Evolutionary conservation across 208 protist genomes (phyloP).

Genomic region (Jaenimonas drosophilae): DNA sequence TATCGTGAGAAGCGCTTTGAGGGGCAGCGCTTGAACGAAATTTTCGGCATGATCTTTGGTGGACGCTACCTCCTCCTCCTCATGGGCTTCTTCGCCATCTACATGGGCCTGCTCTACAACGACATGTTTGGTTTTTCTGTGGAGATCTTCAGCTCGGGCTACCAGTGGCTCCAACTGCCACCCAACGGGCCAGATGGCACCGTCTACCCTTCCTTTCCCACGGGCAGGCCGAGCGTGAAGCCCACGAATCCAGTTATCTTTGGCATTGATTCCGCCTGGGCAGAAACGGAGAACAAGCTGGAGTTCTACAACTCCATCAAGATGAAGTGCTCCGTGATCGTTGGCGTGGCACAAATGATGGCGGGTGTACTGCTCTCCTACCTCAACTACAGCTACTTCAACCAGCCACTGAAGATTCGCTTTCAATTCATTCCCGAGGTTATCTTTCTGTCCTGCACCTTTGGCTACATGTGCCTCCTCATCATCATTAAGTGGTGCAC

Average conservation of each 20-base stretch:
- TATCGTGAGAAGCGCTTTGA: slow-evolving; percentile 83
- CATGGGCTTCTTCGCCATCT: slow-evolving; percentile 95
- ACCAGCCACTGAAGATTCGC: slow-evolving; percentile 80
- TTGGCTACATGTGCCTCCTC: slow-evolving; percentile 95
- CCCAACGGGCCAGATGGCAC: slow-evolving; percentile 27
- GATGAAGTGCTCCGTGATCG: slow-evolving; percentile 97
- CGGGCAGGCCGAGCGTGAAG: slow-evolving; percentile 31
- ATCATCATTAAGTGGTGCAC: slow-evolving; percentile 97
- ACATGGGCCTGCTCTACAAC: slow-evolving; percentile 96
- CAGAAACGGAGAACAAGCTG: slow-evolving; percentile 93
- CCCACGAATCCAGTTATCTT: slow-evolving; percentile 37
- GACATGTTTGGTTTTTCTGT: slow-evolving; percentile 85
- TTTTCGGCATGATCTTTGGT: slow-evolving; percentile 81
- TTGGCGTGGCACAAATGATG: slow-evolving; percentile 95
- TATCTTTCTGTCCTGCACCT: slow-evolving; percentile 92
- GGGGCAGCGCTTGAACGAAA: slow-evolving; percentile 83
- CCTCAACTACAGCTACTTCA: slow-evolving; percentile 92
- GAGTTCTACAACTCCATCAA: slow-evolving; percentile 97
- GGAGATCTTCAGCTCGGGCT: slow-evolving; percentile 78
- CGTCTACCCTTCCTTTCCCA: slow-evolving; percentile 32
- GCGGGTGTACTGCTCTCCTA: slow-evolving; percentile 92
- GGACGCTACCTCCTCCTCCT: slow-evolving; percentile 94
- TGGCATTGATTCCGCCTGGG: slow-evolving; percentile 86
- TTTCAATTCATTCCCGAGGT: slow-evolving; percentile 95
- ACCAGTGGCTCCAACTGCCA: slow-evolving; percentile 30